Conservation (phyloP, 495 filamentous ascomycete genomes). For the Aspergillus kassunensis region DNA sequence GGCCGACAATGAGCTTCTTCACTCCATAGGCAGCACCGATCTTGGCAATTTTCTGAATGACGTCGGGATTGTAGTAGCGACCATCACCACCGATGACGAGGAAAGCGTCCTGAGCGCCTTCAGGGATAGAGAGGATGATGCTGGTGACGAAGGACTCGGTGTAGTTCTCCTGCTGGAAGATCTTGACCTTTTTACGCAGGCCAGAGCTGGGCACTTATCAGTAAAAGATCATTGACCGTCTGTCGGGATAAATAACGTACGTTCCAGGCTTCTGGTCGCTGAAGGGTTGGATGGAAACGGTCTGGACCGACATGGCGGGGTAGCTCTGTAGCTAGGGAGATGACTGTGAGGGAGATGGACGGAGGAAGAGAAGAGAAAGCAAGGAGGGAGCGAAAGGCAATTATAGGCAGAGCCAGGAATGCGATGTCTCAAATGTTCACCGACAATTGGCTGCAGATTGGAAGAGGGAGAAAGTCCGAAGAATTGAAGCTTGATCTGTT, state of each 20-base stretch:
- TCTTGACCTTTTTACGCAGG: conserved; percentile 96
- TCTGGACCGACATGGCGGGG: conserved; percentile 64
- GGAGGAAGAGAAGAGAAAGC: background rate
- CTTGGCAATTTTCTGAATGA: conserved; percentile 94
- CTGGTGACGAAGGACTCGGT: conserved; percentile 92
- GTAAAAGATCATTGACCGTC: background rate
- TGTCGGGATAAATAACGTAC: conserved; percentile 54
- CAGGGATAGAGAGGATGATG: conserved; percentile 92
- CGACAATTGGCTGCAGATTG: conserved; percentile 15
- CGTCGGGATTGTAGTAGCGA: conserved; percentile 94
- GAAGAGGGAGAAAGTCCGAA: background rate
- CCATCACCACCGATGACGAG: conserved; percentile 98
- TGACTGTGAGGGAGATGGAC: conserved; percentile 1
- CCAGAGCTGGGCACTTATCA: conserved; percentile 63
- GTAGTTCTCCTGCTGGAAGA: conserved; percentile 94
- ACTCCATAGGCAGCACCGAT: conserved; percentile 96
- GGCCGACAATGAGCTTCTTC: conserved; percentile 95
- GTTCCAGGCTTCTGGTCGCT: conserved; percentile 98
- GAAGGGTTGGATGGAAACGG: conserved; percentile 73
- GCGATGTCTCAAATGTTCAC: conserved; percentile 12
- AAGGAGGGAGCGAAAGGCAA: conserved; percentile 2
- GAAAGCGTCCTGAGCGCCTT: conserved; percentile 81
- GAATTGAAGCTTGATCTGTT: background rate
- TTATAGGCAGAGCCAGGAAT: conserved; percentile 2
- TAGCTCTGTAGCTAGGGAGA: conserved; percentile 8